Base-by-base conservation (phyloP, 1,139 yeast genomes). In the Trichomonascaceae sp. region DNA sequence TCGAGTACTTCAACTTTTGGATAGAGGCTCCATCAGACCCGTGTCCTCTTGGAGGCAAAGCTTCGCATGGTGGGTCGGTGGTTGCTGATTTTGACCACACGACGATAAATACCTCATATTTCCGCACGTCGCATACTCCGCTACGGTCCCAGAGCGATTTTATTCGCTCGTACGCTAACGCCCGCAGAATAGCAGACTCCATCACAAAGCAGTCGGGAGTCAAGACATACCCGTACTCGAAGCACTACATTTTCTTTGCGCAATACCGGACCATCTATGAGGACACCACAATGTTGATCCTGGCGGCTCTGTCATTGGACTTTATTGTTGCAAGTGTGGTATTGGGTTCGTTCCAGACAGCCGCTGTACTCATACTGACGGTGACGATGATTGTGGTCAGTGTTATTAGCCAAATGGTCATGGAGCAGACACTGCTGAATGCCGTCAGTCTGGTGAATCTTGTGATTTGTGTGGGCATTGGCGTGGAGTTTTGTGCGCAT, bases 31-130 rank as follows among this genome's bases (percentile, higher is more conserved):
- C 82, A 29, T 79, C 94, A 38, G 93, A 82, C 47, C 85, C 92
- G 3, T 89, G 98, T 56, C 96, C 97, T 1, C 62, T 89, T 20
- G 97, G 95, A 3, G 98, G 98, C 1, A 79, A 81, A 49, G 97
- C 97, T 0, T 93, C 97, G 0, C 89, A 87, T 50, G 68, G 80
- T 1, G 58, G 63, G 4, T 67, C 92, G 0, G 63, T 89, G 13
- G 55, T 66, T 1, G 62, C 62, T 32, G 60, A 63, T 34, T 57
- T 63, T 13, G 57, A 61, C 0, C 37, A 46, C 8, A 48, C 47
- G 1, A 48, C 51, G 1, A 67, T 87, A 15, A 45, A 52, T 4
- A 64, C 92, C 1, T 74, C 89, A 3, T 67, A 71, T 27, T 81
- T 87, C 59, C 62, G 97, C 43, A 72, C 92, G 1, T 69, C 81